A percentile compares a stretch with the other conserved stretches of the same genome.
Evolutionary conservation across 2,329 filamentous ascomycete genomes (phyloP).

Genomic region (Fusarium gaditjirri): DNA sequence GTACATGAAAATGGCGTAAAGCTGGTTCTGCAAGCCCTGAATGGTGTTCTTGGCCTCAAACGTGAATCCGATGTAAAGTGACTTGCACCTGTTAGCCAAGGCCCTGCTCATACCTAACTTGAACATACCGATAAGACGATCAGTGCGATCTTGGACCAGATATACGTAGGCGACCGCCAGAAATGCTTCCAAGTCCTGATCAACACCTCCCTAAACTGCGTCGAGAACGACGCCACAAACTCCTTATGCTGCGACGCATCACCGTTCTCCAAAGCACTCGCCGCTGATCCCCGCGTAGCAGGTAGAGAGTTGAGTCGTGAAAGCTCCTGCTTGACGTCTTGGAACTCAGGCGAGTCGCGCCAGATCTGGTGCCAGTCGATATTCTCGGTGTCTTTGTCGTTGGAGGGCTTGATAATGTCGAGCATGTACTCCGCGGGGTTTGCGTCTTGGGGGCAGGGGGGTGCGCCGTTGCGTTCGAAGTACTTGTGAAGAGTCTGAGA

Average conservation of each 20-base stretch:
- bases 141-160: constrained; percentile 64
- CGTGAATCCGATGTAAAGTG: constrained; percentile 74
- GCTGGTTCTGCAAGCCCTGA: constrained; percentile 74
- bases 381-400: constrained; percentile 51
- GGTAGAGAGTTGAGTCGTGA: constrained; percentile 24
- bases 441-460: constrained; percentile 61
- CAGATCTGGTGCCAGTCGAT: constrained; percentile 57
- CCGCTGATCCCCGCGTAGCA: not conserved
- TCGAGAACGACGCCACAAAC: constrained; percentile 47
- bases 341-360: constrained; percentile 54
- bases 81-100: constrained; percentile 19
- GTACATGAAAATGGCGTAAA: constrained; percentile 76
- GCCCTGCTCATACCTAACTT: rapidly evolving
- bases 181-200: constrained; percentile 52
- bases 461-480: constrained; percentile 71
- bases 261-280: not conserved
- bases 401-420: constrained; percentile 45
- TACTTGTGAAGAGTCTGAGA: constrained; percentile 63
- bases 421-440: constrained; percentile 79
- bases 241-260: constrained; percentile 44
- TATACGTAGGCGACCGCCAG: constrained; percentile 63
- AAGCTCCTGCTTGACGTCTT: constrained; percentile 41
- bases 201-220: constrained; percentile 49
- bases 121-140: constrained; percentile 35
- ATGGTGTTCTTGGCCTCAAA: constrained; percentile 65